Evolutionary conservation across 192 early-diverging fungal species (phyloP), one percentile per base, ranked within the genome.

Genomic region (Coemansia sp.): DNA sequence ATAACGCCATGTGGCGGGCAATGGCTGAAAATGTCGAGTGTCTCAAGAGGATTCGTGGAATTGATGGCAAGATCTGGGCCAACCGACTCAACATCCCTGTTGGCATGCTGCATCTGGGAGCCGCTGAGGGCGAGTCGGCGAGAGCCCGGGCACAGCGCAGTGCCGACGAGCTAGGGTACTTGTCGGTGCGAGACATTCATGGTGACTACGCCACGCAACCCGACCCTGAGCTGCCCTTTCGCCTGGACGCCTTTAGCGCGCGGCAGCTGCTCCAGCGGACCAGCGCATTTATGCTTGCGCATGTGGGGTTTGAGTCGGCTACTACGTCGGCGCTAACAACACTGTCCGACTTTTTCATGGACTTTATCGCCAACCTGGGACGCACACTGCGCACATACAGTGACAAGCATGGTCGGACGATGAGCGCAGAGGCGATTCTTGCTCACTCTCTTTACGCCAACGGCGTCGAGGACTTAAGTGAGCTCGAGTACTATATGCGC

Each of bases 251-350:
- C 6, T 53, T 64, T 1, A 65, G 87, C 1, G 86, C 87, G 14
- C 81, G 85, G 37, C 80, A 71, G 4, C 71, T 91, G 29, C 65
- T 91, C 58, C 74, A 83, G 50, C 86, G 89, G 10, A 82, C 83
- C 7, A 65, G 75, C 9, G 77, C 86, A 0, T 85, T 89, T 60
- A 58, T 97, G 58, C 74, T 95, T 37, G 76, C 88, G 29, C 96
- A 98, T 62, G 79, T 87, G 14, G 96, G 96, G 15, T 98, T 97
- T 75, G 94, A 98, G 72, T 83, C 91, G 72, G 81, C 84, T 24
- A 83, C 87, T 9, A 69, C 73, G 18, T 63, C 70, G 39, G 88
- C 92, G 12, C 56, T 94, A 59, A 70, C 86, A 22, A 79, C 90
- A 12, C 60, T 96, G 52, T 86, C 87, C 38, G 95, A 93, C 60